Evolutionary conservation across 2,329 filamentous ascomycete species (phyloP), one percentile per base, ranked within the genome.

Genomic region (Aspergillus chevalieri): DNA sequence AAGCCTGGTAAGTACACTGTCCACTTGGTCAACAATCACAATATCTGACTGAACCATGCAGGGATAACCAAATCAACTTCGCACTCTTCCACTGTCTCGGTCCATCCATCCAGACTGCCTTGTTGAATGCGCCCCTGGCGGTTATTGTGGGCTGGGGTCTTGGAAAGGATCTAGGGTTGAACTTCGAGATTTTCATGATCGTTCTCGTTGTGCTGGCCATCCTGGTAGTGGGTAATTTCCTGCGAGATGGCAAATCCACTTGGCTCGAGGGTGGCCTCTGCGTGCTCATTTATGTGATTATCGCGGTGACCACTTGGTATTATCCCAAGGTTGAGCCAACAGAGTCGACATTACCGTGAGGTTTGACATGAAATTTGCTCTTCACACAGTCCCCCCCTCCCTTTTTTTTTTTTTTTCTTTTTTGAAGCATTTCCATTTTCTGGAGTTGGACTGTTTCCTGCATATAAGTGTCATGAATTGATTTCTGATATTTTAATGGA

Each of bases 111-210:
- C 91, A 95, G 70, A 96, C 91, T 0, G 89, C 90, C 1, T 79
- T 95, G 28, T 83, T 95, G 64, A 95, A 94, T 65, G 89, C 85
- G 0, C 90, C 91, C 0, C 78, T 95, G 3, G 84, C 89, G 6
- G 83, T 95, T 30, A 77, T 95, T 34, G 85, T 94, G 44, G 88
- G 86, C 42, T 96, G 91, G 90, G 85, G 86, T 19, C 70, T 90
- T 33, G 70, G 71, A 50, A 83, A 83, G 59, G 63, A 75, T 5
- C 88, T 96, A 80, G 83, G 87, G 54, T 76, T 95, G 47, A 85
- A 89, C 64, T 95, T 95, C 65, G 87, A 93, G 59, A 77, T 90
- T 12, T 95, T 95, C 74, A 89, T 94, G 72, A 79, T 94, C 17
- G 80, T 86, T 49, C 78, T 94, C 55, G 75, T 96, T 7, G 82